Evolutionary conservation across 495 filamentous ascomycete genomes (phyloP), one percentile per base, ranked within the genome.

Genomic region (Lepraria neglecta): DNA sequence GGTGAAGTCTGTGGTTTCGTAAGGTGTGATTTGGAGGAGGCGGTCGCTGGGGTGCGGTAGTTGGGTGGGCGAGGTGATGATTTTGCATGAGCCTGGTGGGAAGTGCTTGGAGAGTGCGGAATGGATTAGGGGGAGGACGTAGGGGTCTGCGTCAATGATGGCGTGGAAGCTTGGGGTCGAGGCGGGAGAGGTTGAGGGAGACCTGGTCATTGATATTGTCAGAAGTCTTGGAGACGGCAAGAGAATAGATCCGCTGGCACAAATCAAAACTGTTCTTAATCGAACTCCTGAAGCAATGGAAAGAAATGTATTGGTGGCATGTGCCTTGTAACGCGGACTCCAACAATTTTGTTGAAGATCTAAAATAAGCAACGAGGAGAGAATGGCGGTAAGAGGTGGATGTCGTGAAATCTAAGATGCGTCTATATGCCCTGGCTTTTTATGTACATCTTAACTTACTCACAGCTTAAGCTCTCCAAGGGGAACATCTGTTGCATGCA

Each of bases 391-490:
- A 31, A 1, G 27, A 51, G n/a, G 24, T 51, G 12, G 24, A 12
- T 30, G 38, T 1, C 27, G 33, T 21, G 6, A 17, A 14, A 52
- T 35, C 15, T 43, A 15, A 10, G 12, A 38, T 33, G 24, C 17
- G 10, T 50, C 58, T 53, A 53, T 10, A 3, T 53, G 35, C 38
- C 28, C 21, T n/a, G 48, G 11, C 35, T 10, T 38, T 30, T 19
- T 33, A 60, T 60, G 1, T 60, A 60, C 58, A 53, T 40, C 11
- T 46, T 28, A 28, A 67, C 66, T 65, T 70, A 94, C 89, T 94
- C 85, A 95, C 88, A 96, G 77, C 78, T 90, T 88, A 65, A 97
- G 81, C 79, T 97, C 91, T 65, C 82, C 80, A 76, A 83, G 68
- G 74, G 84, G 67, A 69, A 69, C 74, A 46, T 76, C 76, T 55